phyloP scores from a whole-genome alignment of 306 rosid genomes.

The Hippophae rhamnoides region DNA sequence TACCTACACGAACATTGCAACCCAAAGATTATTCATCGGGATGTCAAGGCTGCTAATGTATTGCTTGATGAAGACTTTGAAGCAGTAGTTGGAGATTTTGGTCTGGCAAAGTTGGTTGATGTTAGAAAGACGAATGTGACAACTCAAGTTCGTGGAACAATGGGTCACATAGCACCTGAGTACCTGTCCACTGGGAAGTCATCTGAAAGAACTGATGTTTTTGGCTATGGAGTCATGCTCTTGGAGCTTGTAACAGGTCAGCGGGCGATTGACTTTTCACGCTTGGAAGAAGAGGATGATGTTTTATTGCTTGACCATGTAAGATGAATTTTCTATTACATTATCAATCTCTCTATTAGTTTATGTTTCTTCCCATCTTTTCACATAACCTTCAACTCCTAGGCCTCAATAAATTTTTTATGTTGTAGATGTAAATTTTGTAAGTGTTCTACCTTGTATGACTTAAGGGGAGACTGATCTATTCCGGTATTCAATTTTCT shows the following conservation, averaged over 20 bases:
- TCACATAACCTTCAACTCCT: constrained; percentile 4
- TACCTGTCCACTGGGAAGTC: constrained; percentile 96
- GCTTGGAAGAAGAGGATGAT: constrained; percentile 95
- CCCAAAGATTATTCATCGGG: constrained; percentile 97
- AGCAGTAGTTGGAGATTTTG: constrained; percentile 98
- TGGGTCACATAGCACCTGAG: constrained; percentile 99
- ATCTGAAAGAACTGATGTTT: constrained; percentile 97
- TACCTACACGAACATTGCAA: constrained; percentile 97
- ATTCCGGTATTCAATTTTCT: no score
- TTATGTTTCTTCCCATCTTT: constrained; percentile 1
- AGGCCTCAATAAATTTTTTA: no score
- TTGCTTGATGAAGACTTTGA: constrained; percentile 92
- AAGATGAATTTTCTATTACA: constrained; percentile 22
- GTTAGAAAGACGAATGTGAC: constrained; percentile 88
- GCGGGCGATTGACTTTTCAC: constrained; percentile 90
- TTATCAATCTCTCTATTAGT: neutral
- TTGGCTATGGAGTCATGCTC: constrained; percentile 96
- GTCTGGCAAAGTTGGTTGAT: constrained; percentile 97
- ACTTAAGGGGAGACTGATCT: no score
- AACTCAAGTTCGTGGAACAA: constrained; percentile 97
- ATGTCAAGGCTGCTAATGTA: constrained; percentile 98
- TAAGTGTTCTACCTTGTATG: no score
- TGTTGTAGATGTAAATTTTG: no score
- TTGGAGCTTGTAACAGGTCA: constrained; percentile 95
- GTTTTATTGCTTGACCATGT: constrained; percentile 93